Base-by-base conservation (phyloP, 495 filamentous ascomycete genomes). In the Niebla homalea region DNA sequence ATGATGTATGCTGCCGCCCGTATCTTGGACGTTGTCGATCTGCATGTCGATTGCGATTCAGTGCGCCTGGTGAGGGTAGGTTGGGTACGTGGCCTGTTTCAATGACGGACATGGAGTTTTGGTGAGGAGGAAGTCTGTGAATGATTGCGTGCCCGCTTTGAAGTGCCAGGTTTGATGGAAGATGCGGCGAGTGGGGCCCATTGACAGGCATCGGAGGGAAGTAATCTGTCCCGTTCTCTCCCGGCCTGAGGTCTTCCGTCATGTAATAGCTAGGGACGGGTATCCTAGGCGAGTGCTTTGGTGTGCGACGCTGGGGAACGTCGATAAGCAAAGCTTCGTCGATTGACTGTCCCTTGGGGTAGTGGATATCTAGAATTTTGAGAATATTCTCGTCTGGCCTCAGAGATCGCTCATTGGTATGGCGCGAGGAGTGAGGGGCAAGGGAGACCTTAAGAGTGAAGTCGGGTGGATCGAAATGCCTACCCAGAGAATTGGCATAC, bases 311-410 rank as follows among this genome's bases (percentile, higher is more conserved):
- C 37, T 73, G 67, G 4, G 89, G 89, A 14, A 93, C 80, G 57
- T 96, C 88, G 57, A 98, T 94, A 48, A 97, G 59, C 48, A 98
- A 69, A 5, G 92, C 93, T 62, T 98, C 93, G 35, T 94, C 85
- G 15, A 95, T 80, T 15, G 71, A 77, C 68, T 97, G 92, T 0
- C 90, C 90, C 11, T 84, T 87, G 5, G 92, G 86, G 60, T 79
- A 98, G 62, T 92, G 89, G 2, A 77, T 72, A 60, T 97, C 93
- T 20, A 98, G 64, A 2, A 84, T 81, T 43, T 79, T 70, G 23
- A 75, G 67, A 59, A 97, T 80, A n/a, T 77, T 71, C 63, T 98
- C 92, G 55, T 98, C 90, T 3, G 92, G 92, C 20, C 80, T 83
- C 52, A 98, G 67, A 5, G 75, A 63, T 23, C 89, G 79, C 58